Base-by-base conservation (phyloP, 176 grass and related monocot species). In the Thalia dealbata region DNA sequence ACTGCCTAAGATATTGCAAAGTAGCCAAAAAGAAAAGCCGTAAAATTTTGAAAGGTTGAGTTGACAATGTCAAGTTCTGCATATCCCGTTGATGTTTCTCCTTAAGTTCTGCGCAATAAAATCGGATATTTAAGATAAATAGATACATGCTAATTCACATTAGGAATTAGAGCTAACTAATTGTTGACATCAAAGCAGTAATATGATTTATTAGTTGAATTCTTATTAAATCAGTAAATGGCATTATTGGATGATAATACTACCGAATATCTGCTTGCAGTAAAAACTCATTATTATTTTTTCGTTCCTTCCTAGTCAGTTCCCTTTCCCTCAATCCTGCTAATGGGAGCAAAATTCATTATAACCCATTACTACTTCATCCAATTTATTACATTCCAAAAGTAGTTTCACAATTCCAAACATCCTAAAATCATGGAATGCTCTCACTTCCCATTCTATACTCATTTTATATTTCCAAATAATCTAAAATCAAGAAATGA, bases 21-120 rank as follows among this genome's bases (percentile, higher is more conserved):
- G 84, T 78, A 41, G 90, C 90, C 66, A 93, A 82, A 52, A 74
- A 54, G 75, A 99, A 99, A 43, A 91, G 83, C 64, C 56, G 28
- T 24, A 86, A 56, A 54, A 83, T 99, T 81, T 75, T 93, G 77
- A 87, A 72, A 73, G 95, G 95, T 51, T 77, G 76, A 13, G 85
- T 88, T 72, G 81, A 73, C 67, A 99, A 74, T 29, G 95, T 88
- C 71, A 99, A 73, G 38, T 78, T 80, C 74, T 93, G 67, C 35
- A 89, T 70, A 61, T 99, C 90, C 8, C 64, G 7, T 35, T 63
- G 84, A 80, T 99, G 89, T 75, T 88, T 93, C 75, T 55, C 46
- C 28, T 19, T 76, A 74, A 93, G 83, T 42, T 91, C 95, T 91
- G 90, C 75, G 79, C 67, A 61, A 80, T 46, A 77, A 75, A 76